Conservation (phyloP, 352 stramenopile species). For the Phytophthora chlamydospora region DNA sequence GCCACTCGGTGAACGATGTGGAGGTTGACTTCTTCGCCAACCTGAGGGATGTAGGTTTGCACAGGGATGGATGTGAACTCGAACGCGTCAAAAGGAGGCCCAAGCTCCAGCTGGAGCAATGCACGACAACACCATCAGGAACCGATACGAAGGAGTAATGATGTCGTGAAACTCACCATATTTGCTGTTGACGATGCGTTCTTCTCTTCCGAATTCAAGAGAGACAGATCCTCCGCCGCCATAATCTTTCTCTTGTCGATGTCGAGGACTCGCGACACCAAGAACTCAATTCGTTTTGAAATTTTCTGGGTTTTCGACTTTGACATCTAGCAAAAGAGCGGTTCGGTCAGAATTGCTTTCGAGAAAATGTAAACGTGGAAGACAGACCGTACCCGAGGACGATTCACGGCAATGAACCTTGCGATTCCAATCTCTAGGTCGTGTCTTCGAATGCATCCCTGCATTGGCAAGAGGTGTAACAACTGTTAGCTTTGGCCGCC, state of each 20-base stretch:
- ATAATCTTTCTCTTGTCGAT: slow-evolving; percentile 74
- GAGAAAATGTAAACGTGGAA: too few relatives aligned
- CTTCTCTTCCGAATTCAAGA: slow-evolving; percentile 75
- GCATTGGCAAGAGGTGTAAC: background rate
- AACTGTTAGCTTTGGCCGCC: slow-evolving; percentile 1
- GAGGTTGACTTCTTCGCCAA: slow-evolving; percentile 77
- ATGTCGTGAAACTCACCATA: slow-evolving; percentile 35
- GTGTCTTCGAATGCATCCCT: slow-evolving; percentile 74
- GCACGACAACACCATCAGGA: background rate
- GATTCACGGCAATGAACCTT: slow-evolving; percentile 72
- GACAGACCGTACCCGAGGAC: slow-evolving; percentile 48
- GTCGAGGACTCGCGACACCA: slow-evolving; percentile 70
- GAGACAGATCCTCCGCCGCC: slow-evolving; percentile 68
- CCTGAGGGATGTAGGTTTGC: slow-evolving; percentile 79
- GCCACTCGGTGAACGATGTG: slow-evolving; percentile 78
- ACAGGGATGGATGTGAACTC: slow-evolving; percentile 78
- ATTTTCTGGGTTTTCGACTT: slow-evolving; percentile 52
- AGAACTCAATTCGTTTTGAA: slow-evolving; percentile 67
- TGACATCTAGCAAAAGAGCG: slow-evolving; percentile 43
- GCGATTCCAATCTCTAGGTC: slow-evolving; percentile 80
- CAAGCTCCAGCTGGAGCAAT: slow-evolving; percentile 56
- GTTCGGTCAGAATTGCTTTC: background rate
- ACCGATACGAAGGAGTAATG: background rate
- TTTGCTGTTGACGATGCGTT: slow-evolving; percentile 52
- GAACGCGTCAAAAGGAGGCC: slow-evolving; percentile 70